Evolutionary conservation across 2,329 filamentous ascomycete species (phyloP).

Genomic region (Epichloe typhina): DNA sequence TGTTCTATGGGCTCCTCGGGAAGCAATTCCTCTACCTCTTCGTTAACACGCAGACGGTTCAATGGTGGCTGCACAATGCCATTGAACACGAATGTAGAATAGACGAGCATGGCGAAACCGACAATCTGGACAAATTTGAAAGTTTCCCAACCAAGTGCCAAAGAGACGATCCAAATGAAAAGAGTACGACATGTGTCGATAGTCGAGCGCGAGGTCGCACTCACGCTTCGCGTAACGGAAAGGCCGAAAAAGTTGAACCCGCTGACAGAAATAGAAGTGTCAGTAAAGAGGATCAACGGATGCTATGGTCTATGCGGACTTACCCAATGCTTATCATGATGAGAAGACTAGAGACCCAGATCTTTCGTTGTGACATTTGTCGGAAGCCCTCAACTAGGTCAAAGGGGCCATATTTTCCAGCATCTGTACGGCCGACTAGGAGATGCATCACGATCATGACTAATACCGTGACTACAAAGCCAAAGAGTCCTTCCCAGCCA

Average conservation of each 20-base stretch:
- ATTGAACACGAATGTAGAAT: conserved; percentile 95
- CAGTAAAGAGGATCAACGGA: neutral
- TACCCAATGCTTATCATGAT: conserved; percentile 99
- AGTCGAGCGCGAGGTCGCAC: conserved; percentile 83
- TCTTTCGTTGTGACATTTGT: conserved; percentile 56
- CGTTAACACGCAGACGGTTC: conserved; percentile 45
- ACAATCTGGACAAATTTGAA: conserved; percentile 95
- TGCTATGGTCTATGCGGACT: conserved; percentile 1
- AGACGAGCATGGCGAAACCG: conserved; percentile 82
- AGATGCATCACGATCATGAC: conserved; percentile 73
- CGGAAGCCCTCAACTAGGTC: conserved; percentile 77
- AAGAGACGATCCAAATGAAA: conserved; percentile 94
- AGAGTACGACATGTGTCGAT: conserved; percentile 96
- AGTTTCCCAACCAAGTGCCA: conserved; percentile 87
- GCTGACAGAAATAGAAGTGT: conserved; percentile 29
- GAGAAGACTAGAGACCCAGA: conserved; percentile 65
- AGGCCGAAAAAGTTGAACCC: conserved; percentile 99
- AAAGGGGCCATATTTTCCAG: conserved; percentile 71
- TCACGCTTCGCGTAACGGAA: conserved; percentile 78
- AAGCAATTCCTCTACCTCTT: conserved; percentile 50
- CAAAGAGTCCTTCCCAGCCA: conserved; percentile 92
- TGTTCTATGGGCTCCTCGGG: conserved; percentile 81
- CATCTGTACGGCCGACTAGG: conserved; percentile 58
- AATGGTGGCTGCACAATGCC: conserved; percentile 79
- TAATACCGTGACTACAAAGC: conserved; percentile 64